Conservation (phyloP, 306 rosid genomes). For the Carpinus viminea region DNA sequence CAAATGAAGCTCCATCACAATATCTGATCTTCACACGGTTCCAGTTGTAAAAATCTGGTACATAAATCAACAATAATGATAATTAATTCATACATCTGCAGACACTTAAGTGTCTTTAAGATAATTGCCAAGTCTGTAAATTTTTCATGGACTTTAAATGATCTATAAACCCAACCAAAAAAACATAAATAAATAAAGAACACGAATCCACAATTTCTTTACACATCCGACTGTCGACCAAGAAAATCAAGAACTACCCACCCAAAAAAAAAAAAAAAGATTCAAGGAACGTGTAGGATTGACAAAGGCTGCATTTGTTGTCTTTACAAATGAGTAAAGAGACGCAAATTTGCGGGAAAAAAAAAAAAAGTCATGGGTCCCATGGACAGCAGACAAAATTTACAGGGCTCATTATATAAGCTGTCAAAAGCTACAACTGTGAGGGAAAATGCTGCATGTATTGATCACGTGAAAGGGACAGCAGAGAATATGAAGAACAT, state of each 20-base stretch:
- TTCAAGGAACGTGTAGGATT: no score
- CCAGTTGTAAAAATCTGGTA: conserved; percentile 93
- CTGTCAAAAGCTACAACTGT: not conserved
- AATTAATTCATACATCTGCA: not conserved
- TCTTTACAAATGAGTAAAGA: no score
- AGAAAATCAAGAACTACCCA: no score
- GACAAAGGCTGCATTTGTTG: no score
- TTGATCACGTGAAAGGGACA: conserved; percentile 20
- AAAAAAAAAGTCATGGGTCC: not conserved
- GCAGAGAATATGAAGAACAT: not conserved
- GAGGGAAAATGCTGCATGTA: not conserved
- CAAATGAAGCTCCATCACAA: conserved; percentile 96
- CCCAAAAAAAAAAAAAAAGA: no score
- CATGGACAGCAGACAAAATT: not conserved
- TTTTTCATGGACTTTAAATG: not conserved
- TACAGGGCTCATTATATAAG: not conserved
- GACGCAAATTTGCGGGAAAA: no score
- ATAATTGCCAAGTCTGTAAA: not conserved
- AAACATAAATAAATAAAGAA: no score
- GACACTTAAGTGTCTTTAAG: not conserved
- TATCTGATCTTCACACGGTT: conserved; percentile 95
- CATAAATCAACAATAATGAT: not conserved
- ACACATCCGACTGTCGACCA: no score
- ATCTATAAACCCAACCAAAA: not conserved
- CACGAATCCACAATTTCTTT: no score